Base-by-base conservation (phyloP, 495 filamentous ascomycete species). In the Chaetomidium leptoderma region DNA sequence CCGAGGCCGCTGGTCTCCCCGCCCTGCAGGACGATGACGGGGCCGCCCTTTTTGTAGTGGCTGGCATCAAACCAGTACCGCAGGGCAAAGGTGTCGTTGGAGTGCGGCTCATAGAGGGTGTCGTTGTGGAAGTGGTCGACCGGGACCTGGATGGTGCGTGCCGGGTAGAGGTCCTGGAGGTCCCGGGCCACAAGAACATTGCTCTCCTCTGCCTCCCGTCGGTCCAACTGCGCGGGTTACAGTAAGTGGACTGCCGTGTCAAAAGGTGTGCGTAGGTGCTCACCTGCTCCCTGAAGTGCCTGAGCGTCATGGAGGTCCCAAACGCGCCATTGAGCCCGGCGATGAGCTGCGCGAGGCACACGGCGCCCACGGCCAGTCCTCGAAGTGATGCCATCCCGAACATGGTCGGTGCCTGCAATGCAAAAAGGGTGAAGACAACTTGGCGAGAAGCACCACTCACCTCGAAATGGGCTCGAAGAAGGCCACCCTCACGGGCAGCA, bases 71-170 rank as follows among this genome's bases (percentile, higher is more conserved):
- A 86, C 83, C 84, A 90, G 72, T 90, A 91, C 9, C 86, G 83
- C 19, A 87, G 75, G 39, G 77, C 64, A 63, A 87, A 89, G 2
- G 67, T 77, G 27, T 59, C 82, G 52, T 81, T 66, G 39, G 74
- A 76, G 68, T 90, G 86, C n/a, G 87, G 86, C 63, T 81, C 84
- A 63, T 90, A 90, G 43, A 69, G 67, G 9, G 81, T 77, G 57
- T 87, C 81, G 67, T 89, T 87, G 70, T 83, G 84, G 74, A 89
- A 91, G 63, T 90, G 86, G 70, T 91, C 86, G 33, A 90, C 73
- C 21, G 87, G 87, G 2, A 84, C 82, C 6, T 81, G 78, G 61
- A 91, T 68, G 62, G 83, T 85, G 71, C 85, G 75, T 14, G 67
- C 57, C 42, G 62, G 66, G 42, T 70, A 70, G 23, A 63, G 40